Evolutionary conservation across 108 stramenopile species (phyloP).

Genomic region (Conticribra weissflogii): DNA sequence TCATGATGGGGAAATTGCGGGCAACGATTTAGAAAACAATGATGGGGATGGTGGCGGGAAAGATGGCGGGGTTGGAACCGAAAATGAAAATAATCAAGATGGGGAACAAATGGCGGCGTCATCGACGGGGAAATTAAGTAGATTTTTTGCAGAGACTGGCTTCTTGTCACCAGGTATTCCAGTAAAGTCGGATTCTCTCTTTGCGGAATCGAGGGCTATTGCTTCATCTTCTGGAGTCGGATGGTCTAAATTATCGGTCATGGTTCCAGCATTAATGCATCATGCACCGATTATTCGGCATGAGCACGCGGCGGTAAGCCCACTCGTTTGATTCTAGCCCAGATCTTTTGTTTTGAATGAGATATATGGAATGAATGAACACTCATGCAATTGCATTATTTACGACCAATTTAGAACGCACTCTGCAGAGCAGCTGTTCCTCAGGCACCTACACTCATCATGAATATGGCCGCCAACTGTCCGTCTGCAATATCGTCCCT

Average conservation of each 20-base stretch:
- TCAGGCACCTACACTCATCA: slow-evolving; percentile 54
- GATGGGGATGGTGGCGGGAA: not conserved
- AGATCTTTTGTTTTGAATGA: no score
- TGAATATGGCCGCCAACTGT: slow-evolving; percentile 71
- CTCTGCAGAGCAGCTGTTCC: slow-evolving; percentile 74
- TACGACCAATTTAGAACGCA: slow-evolving; percentile 43
- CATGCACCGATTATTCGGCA: slow-evolving; percentile 66
- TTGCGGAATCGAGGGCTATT: slow-evolving; percentile 25
- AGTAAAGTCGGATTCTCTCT: slow-evolving; percentile 37
- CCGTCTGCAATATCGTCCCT: slow-evolving; percentile 60
- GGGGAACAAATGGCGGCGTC: not conserved
- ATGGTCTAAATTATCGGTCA: slow-evolving; percentile 32
- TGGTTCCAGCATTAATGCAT: slow-evolving; percentile 63
- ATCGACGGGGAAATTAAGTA: not conserved
- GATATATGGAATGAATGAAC: no score
- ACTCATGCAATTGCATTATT: not conserved
- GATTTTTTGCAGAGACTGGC: slow-evolving; percentile 18
- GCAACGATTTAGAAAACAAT: not conserved
- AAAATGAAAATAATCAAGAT: not conserved
- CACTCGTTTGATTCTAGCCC: not conserved
- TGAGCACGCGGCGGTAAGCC: slow-evolving; percentile 72
- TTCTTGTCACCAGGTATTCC: slow-evolving; percentile 19
- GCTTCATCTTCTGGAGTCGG: slow-evolving; percentile 31
- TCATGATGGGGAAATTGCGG: no score
- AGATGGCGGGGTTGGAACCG: slow-evolving; percentile 4